phyloP scores from a whole-genome alignment of 305 asterid species.

The Ajuga reptans region DNA sequence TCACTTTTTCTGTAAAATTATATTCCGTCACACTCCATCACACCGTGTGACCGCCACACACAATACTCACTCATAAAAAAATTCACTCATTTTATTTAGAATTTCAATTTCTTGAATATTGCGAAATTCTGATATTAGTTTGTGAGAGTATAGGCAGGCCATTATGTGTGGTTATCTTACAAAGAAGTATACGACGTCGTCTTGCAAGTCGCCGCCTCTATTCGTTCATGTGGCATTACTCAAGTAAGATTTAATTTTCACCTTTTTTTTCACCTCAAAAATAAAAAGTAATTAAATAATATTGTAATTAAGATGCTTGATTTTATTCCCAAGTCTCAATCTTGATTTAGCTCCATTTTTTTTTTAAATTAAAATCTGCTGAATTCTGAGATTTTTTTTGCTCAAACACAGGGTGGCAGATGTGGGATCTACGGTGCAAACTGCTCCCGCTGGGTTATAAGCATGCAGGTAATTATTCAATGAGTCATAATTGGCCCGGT shows the following conservation, averaged over 20 bases:
- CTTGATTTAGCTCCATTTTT: not conserved
- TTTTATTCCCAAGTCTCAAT: not conserved
- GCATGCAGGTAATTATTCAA: constrained; percentile 56
- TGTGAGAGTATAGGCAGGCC: constrained; percentile 44
- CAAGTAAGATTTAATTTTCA: constrained; percentile 35
- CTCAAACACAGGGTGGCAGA: constrained; percentile 45
- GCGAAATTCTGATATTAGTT: not conserved
- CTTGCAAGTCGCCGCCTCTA: constrained; percentile 50
- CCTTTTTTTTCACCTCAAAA: not conserved
- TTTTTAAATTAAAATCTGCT: not conserved
- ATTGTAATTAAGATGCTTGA: not conserved
- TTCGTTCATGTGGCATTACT: constrained; percentile 39
- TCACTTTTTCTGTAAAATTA: too few relatives aligned
- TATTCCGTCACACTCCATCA: too few relatives aligned
- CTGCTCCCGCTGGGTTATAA: constrained; percentile 70
- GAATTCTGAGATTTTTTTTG: not conserved
- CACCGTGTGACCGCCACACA: too few relatives aligned
- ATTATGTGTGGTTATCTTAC: constrained; percentile 61
- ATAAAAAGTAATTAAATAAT: not conserved
- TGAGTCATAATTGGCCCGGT: not conserved
- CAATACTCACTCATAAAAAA: too few relatives aligned
- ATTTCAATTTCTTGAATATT: not conserved
- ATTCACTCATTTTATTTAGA: not conserved
- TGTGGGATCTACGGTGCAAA: constrained; percentile 83
- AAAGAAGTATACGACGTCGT: constrained; percentile 54